Evolutionary conservation across 352 stramenopile species (phyloP).

Genomic region (Globisporangium nunn): DNA sequence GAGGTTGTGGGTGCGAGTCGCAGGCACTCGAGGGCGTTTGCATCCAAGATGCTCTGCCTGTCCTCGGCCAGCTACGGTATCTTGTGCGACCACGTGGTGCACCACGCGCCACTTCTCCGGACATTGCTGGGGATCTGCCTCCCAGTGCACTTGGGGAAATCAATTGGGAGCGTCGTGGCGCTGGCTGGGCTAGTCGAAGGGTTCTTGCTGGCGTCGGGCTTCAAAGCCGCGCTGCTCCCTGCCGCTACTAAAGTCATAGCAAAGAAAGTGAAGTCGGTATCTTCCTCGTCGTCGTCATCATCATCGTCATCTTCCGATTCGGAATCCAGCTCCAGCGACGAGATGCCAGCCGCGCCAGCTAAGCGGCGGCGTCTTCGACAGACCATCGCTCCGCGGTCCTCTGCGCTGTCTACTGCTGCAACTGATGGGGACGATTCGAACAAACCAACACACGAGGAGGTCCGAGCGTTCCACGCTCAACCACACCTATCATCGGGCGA

Average conservation of each 20-base stretch:
- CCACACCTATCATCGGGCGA: slow-evolving; percentile 29
- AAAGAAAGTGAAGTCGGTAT: not conserved
- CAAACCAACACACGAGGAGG: not conserved
- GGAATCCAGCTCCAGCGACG: not conserved
- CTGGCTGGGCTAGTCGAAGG: slow-evolving; percentile 32
- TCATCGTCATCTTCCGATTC: not conserved
- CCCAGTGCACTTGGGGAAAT: slow-evolving; percentile 16
- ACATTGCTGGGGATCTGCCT: slow-evolving; percentile 36
- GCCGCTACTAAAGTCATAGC: not conserved
- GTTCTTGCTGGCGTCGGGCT: slow-evolving; percentile 31
- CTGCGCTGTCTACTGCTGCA: not conserved
- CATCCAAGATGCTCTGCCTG: slow-evolving; percentile 1
- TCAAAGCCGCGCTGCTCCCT: slow-evolving; percentile 11
- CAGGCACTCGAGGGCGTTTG: not conserved
- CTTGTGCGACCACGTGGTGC: slow-evolving; percentile 62
- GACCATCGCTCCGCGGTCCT: not conserved
- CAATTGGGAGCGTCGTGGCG: slow-evolving; percentile 18
- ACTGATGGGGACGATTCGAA: too few species aligned
- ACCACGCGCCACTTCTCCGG: slow-evolving; percentile 47
- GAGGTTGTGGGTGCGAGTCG: slow-evolving; percentile 4
- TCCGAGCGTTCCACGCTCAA: not conserved
- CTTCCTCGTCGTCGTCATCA: not conserved
- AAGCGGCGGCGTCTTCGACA: slow-evolving; percentile 14
- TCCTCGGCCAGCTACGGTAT: slow-evolving; percentile 33
- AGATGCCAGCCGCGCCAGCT: slow-evolving; percentile 3